Evolutionary conservation across 1,139 yeast species (phyloP), one percentile per base, ranked within the genome.

Genomic region (Yamadazyma dushanensis): DNA sequence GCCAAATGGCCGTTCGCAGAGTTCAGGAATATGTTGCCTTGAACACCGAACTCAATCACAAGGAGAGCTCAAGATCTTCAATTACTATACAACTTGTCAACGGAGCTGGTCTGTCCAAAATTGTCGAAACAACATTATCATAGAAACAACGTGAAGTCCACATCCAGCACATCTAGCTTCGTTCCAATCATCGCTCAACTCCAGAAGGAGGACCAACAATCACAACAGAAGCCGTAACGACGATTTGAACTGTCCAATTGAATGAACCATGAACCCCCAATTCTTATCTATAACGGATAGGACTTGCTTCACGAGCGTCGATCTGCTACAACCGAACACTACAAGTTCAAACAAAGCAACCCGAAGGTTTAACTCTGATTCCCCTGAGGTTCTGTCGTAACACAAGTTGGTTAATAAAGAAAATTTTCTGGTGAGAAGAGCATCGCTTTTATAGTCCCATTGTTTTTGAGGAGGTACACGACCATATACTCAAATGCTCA

Each of bases 21-120:
- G 92, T 81, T 71, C 82, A 83, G 94, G 94, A 84, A 84, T 84
- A 84, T 84, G 87, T 84, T 77, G 90, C 88, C 70, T 60, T 75
- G 66, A 53, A 55, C 25, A 70, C 60, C 81, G 82, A 79, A 77
- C 84, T 76, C 48, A 80, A 68, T 32, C 40, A 70, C 71, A 57
- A 15, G 27, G 73, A 72, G 86, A 82, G 76, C 80, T 83, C 89
- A 79, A 83, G 78, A 61, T 74, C 80, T 61, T 66, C 66, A 79
- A 73, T 75, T 58, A 54, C 60, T 83, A 66, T 76, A 63, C 81
- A 79, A 79, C 79, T 83, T 77, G 88, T 83, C 88, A 84, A 76
- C 87, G 85, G 89, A 85, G 89, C 86, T 62, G 69, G 83, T 77
- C 89, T 81, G 89, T 73, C 73, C 63, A 70, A 80, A 58, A 65